phyloP scores from a whole-genome alignment of 495 filamentous ascomycete genomes.

The Penicillium steckii region DNA sequence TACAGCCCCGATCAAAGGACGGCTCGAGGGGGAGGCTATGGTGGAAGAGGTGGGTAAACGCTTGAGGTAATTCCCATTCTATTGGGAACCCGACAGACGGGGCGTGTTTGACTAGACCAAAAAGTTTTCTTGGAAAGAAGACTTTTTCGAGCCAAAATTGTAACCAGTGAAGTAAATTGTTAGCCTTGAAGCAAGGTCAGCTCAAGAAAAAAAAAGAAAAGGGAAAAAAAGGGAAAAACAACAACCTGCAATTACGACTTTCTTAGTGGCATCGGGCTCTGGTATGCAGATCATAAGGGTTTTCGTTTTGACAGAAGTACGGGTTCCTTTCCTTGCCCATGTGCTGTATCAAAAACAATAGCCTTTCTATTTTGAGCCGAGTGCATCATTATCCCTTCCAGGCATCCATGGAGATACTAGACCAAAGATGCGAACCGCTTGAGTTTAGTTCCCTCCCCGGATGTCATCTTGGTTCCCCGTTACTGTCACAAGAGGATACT shows the following conservation, averaged over 20 bases:
- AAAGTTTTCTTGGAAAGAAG: no score
- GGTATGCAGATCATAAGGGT: background rate
- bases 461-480: background rate
- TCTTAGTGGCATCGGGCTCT: background rate
- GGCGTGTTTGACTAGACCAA: background rate
- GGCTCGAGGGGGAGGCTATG: background rate
- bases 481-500: background rate
- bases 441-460: background rate
- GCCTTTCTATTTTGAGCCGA: conserved; percentile 2
- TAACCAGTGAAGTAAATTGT: background rate
- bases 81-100: background rate
- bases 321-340: background rate
- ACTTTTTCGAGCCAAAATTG: no score
- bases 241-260: background rate
- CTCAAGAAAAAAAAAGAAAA: no score
- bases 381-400: conserved; percentile 1
- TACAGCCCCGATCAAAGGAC: background rate
- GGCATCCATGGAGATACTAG: background rate
- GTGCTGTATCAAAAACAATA: conserved; percentile 2
- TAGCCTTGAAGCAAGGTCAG: background rate
- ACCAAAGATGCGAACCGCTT: background rate
- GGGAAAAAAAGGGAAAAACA: no score
- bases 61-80: background rate
- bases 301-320: background rate
- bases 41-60: background rate